phyloP scores from a whole-genome alignment of 768 basidiomycete genomes.

The Artomyces pyxidatus region DNA sequence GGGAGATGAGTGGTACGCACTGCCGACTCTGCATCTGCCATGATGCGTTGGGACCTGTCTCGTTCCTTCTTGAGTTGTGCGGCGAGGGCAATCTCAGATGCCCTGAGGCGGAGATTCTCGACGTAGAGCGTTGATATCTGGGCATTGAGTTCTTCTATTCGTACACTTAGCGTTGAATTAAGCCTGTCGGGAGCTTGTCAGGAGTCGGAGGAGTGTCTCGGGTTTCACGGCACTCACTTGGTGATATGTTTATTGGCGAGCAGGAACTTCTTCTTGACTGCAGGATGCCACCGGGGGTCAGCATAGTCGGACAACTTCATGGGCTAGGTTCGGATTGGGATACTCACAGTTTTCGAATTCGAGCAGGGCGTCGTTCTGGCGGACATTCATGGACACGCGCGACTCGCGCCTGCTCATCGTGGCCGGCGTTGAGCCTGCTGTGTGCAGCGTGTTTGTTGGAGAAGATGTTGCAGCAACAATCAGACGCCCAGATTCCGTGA shows the following conservation, averaged over 20 bases:
- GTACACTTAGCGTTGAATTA: slow-evolving; percentile 77
- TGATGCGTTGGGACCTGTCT: slow-evolving; percentile 64
- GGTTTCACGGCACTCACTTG: slow-evolving; percentile 43
- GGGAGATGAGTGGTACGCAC: slow-evolving; percentile 34
- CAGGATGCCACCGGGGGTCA: slow-evolving; percentile 25
- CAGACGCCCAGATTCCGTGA: too few species aligned
- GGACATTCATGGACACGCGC: slow-evolving; percentile 44
- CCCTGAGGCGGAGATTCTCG: slow-evolving; percentile 75
- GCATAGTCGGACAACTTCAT: slow-evolving; percentile 16
- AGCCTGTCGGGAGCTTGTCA: slow-evolving; percentile 37
- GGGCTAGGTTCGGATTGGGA: slow-evolving; percentile 16
- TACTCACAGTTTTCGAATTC: slow-evolving; percentile 81
- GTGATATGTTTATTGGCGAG: slow-evolving; percentile 90
- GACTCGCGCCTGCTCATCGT: slow-evolving; percentile 33
- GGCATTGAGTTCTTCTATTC: slow-evolving; percentile 77
- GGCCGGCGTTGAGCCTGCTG: background rate
- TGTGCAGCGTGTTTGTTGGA: too few species aligned
- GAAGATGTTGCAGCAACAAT: too few species aligned
- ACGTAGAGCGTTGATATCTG: slow-evolving; percentile 77
- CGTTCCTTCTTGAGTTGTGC: slow-evolving; percentile 75
- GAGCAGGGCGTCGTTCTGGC: slow-evolving; percentile 72
- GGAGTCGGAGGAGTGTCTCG: background rate
- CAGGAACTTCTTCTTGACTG: slow-evolving; percentile 90
- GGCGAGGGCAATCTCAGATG: slow-evolving; percentile 69
- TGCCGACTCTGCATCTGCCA: slow-evolving; percentile 67